phyloP scores from a whole-genome alignment of 2,329 filamentous ascomycete genomes.

The Parastagonospora avenae region DNA sequence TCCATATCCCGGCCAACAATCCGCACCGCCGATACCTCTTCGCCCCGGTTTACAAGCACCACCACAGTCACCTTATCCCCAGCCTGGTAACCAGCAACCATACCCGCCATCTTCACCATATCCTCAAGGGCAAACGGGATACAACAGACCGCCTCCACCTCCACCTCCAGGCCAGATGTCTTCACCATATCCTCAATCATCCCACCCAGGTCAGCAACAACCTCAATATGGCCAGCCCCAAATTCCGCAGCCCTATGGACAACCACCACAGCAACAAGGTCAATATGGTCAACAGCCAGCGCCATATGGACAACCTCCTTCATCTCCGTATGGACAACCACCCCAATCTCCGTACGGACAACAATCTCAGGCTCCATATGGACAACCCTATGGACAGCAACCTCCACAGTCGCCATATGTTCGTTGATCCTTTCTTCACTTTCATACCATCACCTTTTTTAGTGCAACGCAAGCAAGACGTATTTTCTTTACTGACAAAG shows the following conservation, averaged over 20 bases:
- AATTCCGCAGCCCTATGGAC: constrained; percentile 41
- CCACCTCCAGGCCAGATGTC: constrained; percentile 36
- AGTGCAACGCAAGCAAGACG: constrained; percentile 22
- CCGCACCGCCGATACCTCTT: constrained; percentile 36
- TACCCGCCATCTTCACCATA: constrained; percentile 49
- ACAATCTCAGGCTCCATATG: constrained; percentile 29
- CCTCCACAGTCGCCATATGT: constrained; percentile 25
- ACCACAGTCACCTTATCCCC: constrained; percentile 51
- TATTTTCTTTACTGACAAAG: background rate
- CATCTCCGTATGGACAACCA: constrained; percentile 14
- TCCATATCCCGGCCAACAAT: constrained; percentile 29
- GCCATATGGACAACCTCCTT: constrained; percentile 35
- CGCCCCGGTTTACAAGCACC: constrained; percentile 44
- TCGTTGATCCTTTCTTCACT: constrained; percentile 12
- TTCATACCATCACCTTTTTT: constrained; percentile 3
- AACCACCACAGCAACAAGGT: constrained; percentile 29
- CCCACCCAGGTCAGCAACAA: constrained; percentile 25
- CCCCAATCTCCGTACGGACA: constrained; percentile 20
- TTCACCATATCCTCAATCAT: constrained; percentile 29
- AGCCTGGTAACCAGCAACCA: constrained; percentile 36
- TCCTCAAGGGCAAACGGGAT: constrained; percentile 40
- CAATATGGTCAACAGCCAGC: constrained; percentile 28
- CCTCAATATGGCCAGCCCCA: constrained; percentile 27
- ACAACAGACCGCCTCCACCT: constrained; percentile 39
- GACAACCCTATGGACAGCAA: constrained; percentile 41